Evolutionary conservation across 805 yeast genomes (phyloP).

Genomic region (Candida tibetensis): DNA sequence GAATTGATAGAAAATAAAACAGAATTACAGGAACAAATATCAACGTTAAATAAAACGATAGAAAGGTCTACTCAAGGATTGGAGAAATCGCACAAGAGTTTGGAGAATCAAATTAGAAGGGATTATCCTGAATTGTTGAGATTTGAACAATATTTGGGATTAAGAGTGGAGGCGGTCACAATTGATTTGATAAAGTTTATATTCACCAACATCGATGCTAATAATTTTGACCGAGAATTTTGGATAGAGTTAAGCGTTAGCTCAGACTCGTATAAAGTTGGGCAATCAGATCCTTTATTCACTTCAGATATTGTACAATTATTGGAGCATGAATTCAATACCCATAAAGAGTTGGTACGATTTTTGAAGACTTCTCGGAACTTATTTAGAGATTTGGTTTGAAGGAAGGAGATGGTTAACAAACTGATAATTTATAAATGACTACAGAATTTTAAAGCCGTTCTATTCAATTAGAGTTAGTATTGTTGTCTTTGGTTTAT

Average conservation of each 20-base stretch:
- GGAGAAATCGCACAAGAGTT: conserved; percentile 27
- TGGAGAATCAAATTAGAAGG: conserved; percentile 42
- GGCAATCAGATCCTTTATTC: conserved; percentile 38
- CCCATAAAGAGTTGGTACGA: conserved; percentile 24
- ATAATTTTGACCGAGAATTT: conserved; percentile 40
- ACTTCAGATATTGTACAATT: conserved; percentile 12
- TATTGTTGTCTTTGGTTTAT: no score
- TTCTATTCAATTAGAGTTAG: no score
- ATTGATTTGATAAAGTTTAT: conserved; percentile 47
- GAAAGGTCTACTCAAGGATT: conserved; percentile 29
- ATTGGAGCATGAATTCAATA: conserved; percentile 24
- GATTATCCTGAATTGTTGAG: conserved; percentile 52
- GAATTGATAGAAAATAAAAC: conserved; percentile 28
- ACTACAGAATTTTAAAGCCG: neutral
- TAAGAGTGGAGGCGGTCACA: conserved; percentile 49
- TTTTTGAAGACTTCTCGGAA: conserved; percentile 15
- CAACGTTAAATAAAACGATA: conserved; percentile 30
- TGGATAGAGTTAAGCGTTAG: conserved; percentile 46
- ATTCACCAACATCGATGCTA: conserved; percentile 48
- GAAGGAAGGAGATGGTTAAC: neutral
- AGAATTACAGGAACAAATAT: conserved; percentile 26
- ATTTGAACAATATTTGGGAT: conserved; percentile 54
- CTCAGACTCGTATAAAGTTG: conserved; percentile 16
- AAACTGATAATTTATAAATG: neutral
- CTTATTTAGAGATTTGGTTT: conserved; percentile 10